Evolutionary conservation across 192 early-diverging fungal genomes (phyloP), one percentile per base, ranked within the genome.

Genomic region (Dispira parvispora): DNA sequence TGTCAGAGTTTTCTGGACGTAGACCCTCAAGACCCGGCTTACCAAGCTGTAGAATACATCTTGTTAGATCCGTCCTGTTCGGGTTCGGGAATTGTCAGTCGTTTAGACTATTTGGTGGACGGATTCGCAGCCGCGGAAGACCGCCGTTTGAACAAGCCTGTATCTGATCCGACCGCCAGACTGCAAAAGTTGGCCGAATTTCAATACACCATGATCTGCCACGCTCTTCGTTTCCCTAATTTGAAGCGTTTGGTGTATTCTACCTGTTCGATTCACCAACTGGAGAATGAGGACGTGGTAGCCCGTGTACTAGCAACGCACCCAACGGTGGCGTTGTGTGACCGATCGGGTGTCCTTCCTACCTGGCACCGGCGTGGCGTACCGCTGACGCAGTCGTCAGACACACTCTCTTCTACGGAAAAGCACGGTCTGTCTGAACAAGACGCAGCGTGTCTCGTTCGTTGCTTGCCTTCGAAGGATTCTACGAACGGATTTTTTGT

Each of bases 221-320:
- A 99, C 65, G 91, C 92, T 13, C 80, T 91, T 74, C 82, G 78
- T 46, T 91, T 97, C 67, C 91, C 90, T 2, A 75, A 71, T 8
- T 86, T 90, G n/a, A 81, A 89, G 57, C 79, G 80, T 63, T 78
- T 99, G 21, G 82, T 84, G 11, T 99, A 99, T 67, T 99, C 96
- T 44, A 99, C 96, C 2, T 99, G 96, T 69, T 99, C 96, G 8
- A 84, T 92, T 50, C 87, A 97, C 67, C 74, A 75, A 0, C 75
- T 84, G 69, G 96, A 99, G 67, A 97, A 99, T 74, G 96, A 99
- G 65, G 82, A 84, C 10, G 96, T 99, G 0, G 91, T 98, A n/a
- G 76, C 81, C 23, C 70, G 75, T 5, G 77, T 88, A 0, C 70
- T 96, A 12, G 64, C 47, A 13, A 62, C 63, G 4, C 74, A 85